Percentiles rank a stretch among this genome's conserved stretches.
Evolutionary conservation across 2,329 filamentous ascomycete genomes (phyloP).

Genomic region (Meredithiella fracta): DNA sequence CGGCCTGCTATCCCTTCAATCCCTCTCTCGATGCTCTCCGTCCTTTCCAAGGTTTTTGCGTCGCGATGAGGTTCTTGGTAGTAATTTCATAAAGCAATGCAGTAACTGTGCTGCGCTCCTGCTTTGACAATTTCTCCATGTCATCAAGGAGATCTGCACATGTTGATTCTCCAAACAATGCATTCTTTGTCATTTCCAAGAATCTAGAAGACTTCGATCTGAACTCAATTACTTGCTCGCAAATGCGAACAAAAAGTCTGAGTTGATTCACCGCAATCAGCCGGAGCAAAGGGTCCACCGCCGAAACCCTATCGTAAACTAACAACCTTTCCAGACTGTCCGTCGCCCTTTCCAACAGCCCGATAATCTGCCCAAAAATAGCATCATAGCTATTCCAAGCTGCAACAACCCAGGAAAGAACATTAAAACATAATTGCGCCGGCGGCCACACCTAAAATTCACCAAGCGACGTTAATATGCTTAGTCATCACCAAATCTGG

Average conservation of each 20-base stretch:
- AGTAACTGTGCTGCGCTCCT: not conserved
- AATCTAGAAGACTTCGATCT: not conserved
- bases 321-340: not conserved
- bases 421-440: conserved; percentile 3
- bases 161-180: not conserved
- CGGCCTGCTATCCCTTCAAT: not conserved
- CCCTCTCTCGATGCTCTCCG: not conserved
- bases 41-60: not conserved
- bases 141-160: not conserved
- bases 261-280: conserved; percentile 2
- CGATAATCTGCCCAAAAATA: not conserved
- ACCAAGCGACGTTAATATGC: not conserved
- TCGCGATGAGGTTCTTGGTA: not conserved
- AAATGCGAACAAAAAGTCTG: conserved; percentile 4
- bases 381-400: not conserved
- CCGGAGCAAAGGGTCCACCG: not conserved
- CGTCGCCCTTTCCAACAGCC: not conserved
- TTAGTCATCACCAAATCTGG: not conserved
- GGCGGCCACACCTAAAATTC: not conserved
- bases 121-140: not conserved
- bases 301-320: not conserved
- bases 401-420: not conserved
- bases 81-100: not conserved
- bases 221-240: not conserved
- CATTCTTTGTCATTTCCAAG: not conserved